phyloP scores from a whole-genome alignment of 2,329 filamentous ascomycete genomes.

The Nemania sp. region DNA sequence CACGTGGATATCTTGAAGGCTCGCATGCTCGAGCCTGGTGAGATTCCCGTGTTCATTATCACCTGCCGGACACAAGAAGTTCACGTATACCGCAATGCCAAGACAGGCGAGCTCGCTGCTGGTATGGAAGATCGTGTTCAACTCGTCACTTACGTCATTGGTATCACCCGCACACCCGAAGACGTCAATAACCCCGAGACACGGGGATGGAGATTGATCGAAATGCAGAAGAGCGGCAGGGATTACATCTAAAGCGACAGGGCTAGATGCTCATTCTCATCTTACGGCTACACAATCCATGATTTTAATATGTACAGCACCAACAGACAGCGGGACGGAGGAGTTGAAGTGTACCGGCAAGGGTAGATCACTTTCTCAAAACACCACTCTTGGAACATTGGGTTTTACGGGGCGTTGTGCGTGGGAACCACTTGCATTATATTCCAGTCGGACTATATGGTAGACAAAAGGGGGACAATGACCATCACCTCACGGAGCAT shows the following conservation, averaged over 20 bases:
- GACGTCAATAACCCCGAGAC: slow-evolving; percentile 98
- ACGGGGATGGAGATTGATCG: slow-evolving; percentile 93
- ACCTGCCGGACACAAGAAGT: slow-evolving; percentile 97
- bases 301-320: slow-evolving; percentile 39
- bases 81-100: slow-evolving; percentile 92
- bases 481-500: no score
- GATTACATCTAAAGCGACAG: slow-evolving; percentile 67
- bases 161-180: slow-evolving; percentile 89
- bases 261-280: slow-evolving; percentile 8
- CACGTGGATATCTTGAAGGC: slow-evolving; percentile 87
- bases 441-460: slow-evolving; percentile 20
- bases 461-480: no score
- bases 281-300: slow-evolving; percentile 30
- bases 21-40: slow-evolving; percentile 79
- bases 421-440: slow-evolving; percentile 25
- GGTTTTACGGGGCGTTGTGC: slow-evolving; percentile 31
- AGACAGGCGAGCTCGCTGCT: slow-evolving; percentile 84
- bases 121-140: slow-evolving; percentile 99
- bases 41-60: slow-evolving; percentile 94
- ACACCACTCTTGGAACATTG: slow-evolving; percentile 38
- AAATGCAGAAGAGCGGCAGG: slow-evolving; percentile 96
- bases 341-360: slow-evolving; percentile 18
- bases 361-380: slow-evolving; percentile 29
- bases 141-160: slow-evolving; percentile 96
- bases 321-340: slow-evolving; percentile 25